phyloP scores from a whole-genome alignment of 306 rosid genomes.

The Cucumis hystrix region DNA sequence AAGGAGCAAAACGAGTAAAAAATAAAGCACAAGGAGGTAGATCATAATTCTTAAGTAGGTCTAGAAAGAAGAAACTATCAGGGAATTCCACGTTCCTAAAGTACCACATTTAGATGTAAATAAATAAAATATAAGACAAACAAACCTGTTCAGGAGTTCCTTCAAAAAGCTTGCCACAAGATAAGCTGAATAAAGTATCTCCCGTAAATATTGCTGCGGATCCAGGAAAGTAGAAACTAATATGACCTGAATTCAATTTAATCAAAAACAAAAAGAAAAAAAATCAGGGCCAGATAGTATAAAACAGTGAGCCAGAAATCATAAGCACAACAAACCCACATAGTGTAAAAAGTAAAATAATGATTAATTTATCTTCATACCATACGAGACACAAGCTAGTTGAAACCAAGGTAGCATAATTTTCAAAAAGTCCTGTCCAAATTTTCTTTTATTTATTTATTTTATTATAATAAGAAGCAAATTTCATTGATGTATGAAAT shows the following conservation, averaged over 20 bases:
- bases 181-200: slow-evolving; percentile 84
- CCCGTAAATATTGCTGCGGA: slow-evolving; percentile 66
- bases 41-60: not conserved
- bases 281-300: not conserved
- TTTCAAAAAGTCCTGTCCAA: not conserved
- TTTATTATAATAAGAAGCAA: no score
- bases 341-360: not conserved
- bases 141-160: slow-evolving; percentile 77
- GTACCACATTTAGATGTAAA: not conserved
- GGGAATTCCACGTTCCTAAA: not conserved
- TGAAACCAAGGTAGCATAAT: not conserved
- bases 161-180: slow-evolving; percentile 89
- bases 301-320: not conserved
- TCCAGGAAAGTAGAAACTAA: slow-evolving; percentile 78
- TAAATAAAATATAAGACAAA: slow-evolving; percentile 1
- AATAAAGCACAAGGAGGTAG: not conserved
- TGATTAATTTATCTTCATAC: not conserved
- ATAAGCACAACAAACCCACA: not conserved
- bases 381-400: not conserved
- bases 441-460: no score
- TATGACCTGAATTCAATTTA: slow-evolving; percentile 47
- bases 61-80: not conserved
- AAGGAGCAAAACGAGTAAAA: no score
- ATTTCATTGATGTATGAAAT: no score
- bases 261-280: not conserved